Evolutionary conservation across 2,329 filamentous ascomycete genomes (phyloP).

Genomic region (Alternaria brassicae): DNA sequence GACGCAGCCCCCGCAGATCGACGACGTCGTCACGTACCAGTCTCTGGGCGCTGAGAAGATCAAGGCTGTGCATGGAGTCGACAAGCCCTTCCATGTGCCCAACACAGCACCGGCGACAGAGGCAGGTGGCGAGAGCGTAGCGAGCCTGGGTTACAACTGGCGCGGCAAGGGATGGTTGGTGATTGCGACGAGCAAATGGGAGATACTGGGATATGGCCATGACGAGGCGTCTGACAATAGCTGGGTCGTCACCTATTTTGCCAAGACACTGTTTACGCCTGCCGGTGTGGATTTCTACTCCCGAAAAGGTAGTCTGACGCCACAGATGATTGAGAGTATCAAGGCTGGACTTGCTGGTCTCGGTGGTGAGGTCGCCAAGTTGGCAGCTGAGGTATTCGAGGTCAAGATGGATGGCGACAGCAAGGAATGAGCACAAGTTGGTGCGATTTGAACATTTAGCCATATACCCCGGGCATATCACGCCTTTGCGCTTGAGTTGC

Average conservation of each 20-base stretch:
- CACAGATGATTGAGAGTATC: constrained; percentile 64
- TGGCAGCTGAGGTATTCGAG: constrained; percentile 61
- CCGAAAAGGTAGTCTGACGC: constrained; percentile 63
- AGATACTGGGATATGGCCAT: constrained; percentile 78
- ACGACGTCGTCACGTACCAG: constrained; percentile 78
- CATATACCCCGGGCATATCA: constrained; percentile 21
- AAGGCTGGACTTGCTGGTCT: constrained; percentile 62
- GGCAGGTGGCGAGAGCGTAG: constrained; percentile 51
- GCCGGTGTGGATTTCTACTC: constrained; percentile 83
- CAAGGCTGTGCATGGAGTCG: constrained; percentile 70
- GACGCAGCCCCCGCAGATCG: constrained; percentile 55
- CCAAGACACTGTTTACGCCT: constrained; percentile 81
- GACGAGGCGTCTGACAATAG: constrained; percentile 55
- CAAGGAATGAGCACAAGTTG: constrained; percentile 11
- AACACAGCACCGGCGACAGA: constrained; percentile 12
- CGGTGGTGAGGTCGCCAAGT: constrained; percentile 59
- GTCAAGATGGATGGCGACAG: constrained; percentile 41
- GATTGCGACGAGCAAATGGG: constrained; percentile 79
- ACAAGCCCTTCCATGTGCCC: constrained; percentile 56
- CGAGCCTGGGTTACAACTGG: constrained; percentile 66
- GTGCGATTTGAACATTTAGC: background rate
- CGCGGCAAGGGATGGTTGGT: constrained; percentile 76
- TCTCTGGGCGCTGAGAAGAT: constrained; percentile 58
- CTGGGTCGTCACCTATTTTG: constrained; percentile 87
- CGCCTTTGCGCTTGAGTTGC: background rate